These are phyloP conservation scores for Trichophaea hybrida DNA, from an alignment of 2,329 filamentous ascomycete genomes.

Conservation along the genomic window DNA sequence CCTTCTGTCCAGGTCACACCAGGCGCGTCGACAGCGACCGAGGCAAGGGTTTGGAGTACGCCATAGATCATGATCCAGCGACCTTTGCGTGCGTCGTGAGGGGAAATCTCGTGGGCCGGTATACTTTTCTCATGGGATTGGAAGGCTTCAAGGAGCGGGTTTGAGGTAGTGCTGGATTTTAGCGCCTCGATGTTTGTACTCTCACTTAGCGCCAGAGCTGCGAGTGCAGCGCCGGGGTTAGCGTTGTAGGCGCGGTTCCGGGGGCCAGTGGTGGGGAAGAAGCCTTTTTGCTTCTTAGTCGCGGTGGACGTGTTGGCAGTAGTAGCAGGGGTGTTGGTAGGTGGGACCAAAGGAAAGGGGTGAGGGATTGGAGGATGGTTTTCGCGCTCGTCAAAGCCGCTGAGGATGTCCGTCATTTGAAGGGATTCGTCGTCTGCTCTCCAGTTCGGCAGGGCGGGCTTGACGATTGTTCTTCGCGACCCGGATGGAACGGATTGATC, in stretches of 20 bases:
- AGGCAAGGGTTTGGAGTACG: constrained; percentile 45
- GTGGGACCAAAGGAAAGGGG: constrained; percentile 50
- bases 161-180: constrained; percentile 40
- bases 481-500: not conserved
- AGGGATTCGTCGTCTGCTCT: constrained; percentile 37
- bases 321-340: not conserved
- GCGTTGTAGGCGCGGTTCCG: constrained; percentile 16
- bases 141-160: constrained; percentile 43
- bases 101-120: constrained; percentile 38
- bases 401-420: constrained; percentile 52
- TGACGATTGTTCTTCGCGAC: constrained; percentile 18
- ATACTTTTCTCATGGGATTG: constrained; percentile 44
- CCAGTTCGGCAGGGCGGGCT: constrained; percentile 28
- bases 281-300: constrained; percentile 17
- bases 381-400: constrained; percentile 49
- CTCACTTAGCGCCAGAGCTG: constrained; percentile 45
- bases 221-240: constrained; percentile 34
- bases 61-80: constrained; percentile 50
- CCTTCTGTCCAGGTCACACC: constrained; percentile 39
- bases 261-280: constrained; percentile 26
- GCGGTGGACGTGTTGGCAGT: constrained; percentile 7
- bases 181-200: constrained; percentile 46
- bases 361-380: constrained; percentile 52
- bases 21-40: constrained; percentile 44
- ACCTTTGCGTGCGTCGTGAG: constrained; percentile 42